Conservation (phyloP, 768 basidiomycete species). For the Tylopilus sp. region DNA sequence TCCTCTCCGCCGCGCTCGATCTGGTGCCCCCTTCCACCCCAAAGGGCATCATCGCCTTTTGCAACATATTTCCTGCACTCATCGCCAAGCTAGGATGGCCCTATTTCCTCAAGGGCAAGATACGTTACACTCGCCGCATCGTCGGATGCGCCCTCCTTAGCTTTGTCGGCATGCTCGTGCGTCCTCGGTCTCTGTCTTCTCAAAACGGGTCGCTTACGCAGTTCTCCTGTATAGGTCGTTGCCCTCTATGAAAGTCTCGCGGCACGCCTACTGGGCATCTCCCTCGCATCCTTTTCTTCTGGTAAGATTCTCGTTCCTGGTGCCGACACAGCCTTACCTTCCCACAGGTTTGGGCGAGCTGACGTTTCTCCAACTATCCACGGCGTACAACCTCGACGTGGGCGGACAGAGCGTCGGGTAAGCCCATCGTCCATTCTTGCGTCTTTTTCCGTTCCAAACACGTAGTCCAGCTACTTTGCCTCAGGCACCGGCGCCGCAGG, state of each 20-base stretch:
- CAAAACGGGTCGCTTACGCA: not conserved
- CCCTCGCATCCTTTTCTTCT: slow-evolving; percentile 81
- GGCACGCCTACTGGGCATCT: slow-evolving; percentile 77
- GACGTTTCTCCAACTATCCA: slow-evolving; percentile 92
- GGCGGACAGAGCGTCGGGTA: slow-evolving; percentile 82
- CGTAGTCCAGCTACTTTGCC: slow-evolving; percentile 77
- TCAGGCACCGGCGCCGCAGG: slow-evolving; percentile 95
- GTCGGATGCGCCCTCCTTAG: slow-evolving; percentile 72
- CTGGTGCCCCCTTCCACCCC: slow-evolving; percentile 89
- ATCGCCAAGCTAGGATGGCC: slow-evolving; percentile 91
- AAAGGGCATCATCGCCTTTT: slow-evolving; percentile 92
- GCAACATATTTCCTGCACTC: slow-evolving; percentile 89
- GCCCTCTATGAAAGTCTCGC: slow-evolving; percentile 63
- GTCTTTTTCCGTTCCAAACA: not conserved
- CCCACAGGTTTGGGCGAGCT: slow-evolving; percentile 83
- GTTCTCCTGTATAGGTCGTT: slow-evolving; percentile 54
- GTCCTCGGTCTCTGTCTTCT: slow-evolving; percentile 33
- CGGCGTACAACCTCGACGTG: slow-evolving; percentile 68
- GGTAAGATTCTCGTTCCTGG: slow-evolving; percentile 40
- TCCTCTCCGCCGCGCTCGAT: slow-evolving; percentile 93
- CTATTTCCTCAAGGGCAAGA: slow-evolving; percentile 80
- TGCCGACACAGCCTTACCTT: not conserved
- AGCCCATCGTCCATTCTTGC: slow-evolving; percentile 10
- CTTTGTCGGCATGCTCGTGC: slow-evolving; percentile 86
- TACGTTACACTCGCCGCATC: slow-evolving; percentile 76